These are phyloP conservation scores for Calvatia gigantea DNA, from an alignment of 768 basidiomycete species.

Conservation along the genomic window DNA sequence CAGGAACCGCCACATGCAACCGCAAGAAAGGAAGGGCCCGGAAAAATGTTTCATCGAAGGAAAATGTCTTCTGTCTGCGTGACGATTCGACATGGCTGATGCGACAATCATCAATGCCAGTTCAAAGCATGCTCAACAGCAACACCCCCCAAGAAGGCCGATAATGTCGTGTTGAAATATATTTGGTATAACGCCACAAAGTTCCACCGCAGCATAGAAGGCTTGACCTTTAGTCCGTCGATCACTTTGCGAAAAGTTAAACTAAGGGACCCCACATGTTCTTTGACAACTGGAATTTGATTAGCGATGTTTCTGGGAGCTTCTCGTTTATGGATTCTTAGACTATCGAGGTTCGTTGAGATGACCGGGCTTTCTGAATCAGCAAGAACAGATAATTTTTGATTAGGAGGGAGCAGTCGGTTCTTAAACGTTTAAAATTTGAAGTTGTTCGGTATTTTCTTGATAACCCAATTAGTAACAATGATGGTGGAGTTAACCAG, in stretches of 20 bases:
- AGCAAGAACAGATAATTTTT: too few relatives aligned
- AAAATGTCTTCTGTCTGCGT: too few relatives aligned
- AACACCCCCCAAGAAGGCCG: background rate
- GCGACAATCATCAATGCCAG: constrained; percentile 2
- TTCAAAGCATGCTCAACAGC: background rate
- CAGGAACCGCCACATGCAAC: too few relatives aligned
- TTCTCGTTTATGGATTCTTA: background rate
- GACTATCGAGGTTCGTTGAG: background rate
- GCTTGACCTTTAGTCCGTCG: background rate
- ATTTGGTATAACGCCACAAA: background rate
- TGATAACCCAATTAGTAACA: background rate
- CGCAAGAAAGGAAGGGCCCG: too few relatives aligned
- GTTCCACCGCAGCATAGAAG: background rate
- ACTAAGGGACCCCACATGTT: background rate
- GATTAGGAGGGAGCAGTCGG: too few relatives aligned
- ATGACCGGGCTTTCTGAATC: background rate
- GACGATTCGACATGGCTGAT: constrained; percentile 7
- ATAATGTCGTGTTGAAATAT: background rate
- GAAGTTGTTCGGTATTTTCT: background rate
- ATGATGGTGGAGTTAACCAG: background rate
- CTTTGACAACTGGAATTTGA: background rate
- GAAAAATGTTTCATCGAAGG: too few relatives aligned
- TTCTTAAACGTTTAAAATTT: background rate
- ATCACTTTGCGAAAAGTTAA: background rate
- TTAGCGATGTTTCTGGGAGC: background rate